Base-by-base conservation (phyloP, 2,329 filamentous ascomycete genomes). In the Epicoccum nigrum region DNA sequence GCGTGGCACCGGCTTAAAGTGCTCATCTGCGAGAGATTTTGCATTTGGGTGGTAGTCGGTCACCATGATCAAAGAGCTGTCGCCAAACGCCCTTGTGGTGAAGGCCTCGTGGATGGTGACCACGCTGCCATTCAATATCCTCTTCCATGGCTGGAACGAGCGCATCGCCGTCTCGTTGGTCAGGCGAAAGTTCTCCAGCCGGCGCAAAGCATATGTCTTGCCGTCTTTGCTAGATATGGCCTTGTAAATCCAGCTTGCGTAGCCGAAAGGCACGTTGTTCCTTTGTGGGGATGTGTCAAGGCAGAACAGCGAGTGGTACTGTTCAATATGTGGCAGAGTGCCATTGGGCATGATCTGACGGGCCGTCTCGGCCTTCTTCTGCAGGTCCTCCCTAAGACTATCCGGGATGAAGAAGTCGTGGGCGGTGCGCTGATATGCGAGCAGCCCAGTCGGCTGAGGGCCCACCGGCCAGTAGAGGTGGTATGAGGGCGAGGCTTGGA, bases 391-490 rank as follows among this genome's bases (percentile, higher is more conserved):
- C 46, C 94, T 84, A 6, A 96, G 75, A 52, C 90, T 86, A 65
- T 96, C 92, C 0, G 91, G 86, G 33, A 97, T 83, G 73, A 99
- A 99, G 59, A 97, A 90, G 68, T 97, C 92, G 67, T 95, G 90
- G 1, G 90, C 86, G 50, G 88, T 87, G 52, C 90, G 86, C 70
- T 99, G 93, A 68, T 96, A 96, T 2, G 88, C 86, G 59, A 89
- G 80, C 23, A 96, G 80, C 57, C 91, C 91, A 56, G 93, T 89
- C 54, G 86, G 84, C 69, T 92, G 84, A n/a, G 90, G 86, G 5
- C 90, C 91, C 49, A 92, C 83, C 0, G 92, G 92, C 25, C 91
- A 90, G 72, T 99, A 99, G 11, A 96, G 82, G 72, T 99, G 94
- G 71, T 97, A 96, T 8, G 72, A 61, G 20, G 83, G 82, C 54